Evolutionary conservation across 169 alveolate species (phyloP), one percentile per base, ranked within the genome.

Genomic region (Eimeria tenella): DNA sequence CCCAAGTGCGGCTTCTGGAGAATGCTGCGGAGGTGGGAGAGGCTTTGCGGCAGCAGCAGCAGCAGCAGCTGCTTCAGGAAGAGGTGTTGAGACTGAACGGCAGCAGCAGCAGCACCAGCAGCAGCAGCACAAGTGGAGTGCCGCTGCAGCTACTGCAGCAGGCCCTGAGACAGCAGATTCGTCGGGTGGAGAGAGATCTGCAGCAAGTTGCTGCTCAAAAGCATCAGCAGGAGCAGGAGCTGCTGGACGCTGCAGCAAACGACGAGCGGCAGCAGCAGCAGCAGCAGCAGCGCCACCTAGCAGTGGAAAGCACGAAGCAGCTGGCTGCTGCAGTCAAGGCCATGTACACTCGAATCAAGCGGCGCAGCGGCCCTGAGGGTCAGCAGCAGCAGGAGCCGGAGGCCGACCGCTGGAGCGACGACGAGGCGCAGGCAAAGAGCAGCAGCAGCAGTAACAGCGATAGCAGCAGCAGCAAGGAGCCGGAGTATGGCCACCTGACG

Each of bases 91-190:
- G 17, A 4, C 53, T 11, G 19, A 56, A 5, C 21, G 21, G 50
- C 56, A 52, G 73, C 56, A 82, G 90, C 53, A 31, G 90, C 71
- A 7, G 17, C 19, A 53, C 17, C 53, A 74, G 53, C n/a, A 11
- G 58, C 21, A 23, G 58, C 62, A 19, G 70, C 53, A 21, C 49
- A 53, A 49, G 71, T 13, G 77, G n/a, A 15, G 31, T 63, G 52
- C 95, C 95, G 23, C 21, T 92, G 58, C 92, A 52, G 63, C 8
- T 74, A 21, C 84, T 92, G 84, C 75, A 58, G 93, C 56, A 50
- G 42, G 77, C 42, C n/a, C 62, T 92, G 56, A 53, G 79, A 19
- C 68, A 25, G 23, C 62, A 52, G 31, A 58, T 83, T 23, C 75
- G 58, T 17, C 62, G 53, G 6, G 93, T 92, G 25, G 93, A 92